phyloP scores from a whole-genome alignment of 108 stramenopile species.

The Thalassiosira profunda region DNA sequence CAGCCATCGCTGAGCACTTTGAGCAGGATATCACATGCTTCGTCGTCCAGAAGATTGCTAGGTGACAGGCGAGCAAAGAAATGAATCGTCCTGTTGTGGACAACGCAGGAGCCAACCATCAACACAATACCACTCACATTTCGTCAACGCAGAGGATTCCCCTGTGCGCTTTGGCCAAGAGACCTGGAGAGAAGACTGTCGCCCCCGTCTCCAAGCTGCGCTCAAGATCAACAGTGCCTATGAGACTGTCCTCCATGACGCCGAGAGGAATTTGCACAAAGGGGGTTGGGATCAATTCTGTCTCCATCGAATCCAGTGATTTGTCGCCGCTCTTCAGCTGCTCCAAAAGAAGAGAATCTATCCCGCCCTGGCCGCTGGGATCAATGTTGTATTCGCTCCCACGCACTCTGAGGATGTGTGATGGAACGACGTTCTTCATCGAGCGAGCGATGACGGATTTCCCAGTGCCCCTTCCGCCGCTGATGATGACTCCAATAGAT shows the following conservation, averaged over 20 bases:
- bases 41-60: constrained; percentile 73
- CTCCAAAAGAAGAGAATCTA: constrained; percentile 57
- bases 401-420: constrained; percentile 46
- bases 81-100: no score
- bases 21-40: constrained; percentile 63
- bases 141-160: constrained; percentile 77
- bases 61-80: no score
- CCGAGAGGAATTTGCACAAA: constrained; percentile 77
- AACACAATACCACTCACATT: no score
- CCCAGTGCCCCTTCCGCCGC: constrained; percentile 72
- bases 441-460: constrained; percentile 73
- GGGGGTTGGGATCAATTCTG: constrained; percentile 62
- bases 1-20: constrained; percentile 62
- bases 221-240: constrained; percentile 75
- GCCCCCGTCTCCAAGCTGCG: constrained; percentile 56
- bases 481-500: constrained; percentile 71
- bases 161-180: constrained; percentile 72
- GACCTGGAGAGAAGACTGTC: constrained; percentile 67
- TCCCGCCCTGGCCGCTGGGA: constrained; percentile 39
- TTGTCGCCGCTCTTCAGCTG: constrained; percentile 37
- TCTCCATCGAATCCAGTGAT: constrained; percentile 47
- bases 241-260: constrained; percentile 73
- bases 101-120: no score
- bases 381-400: constrained; percentile 66
- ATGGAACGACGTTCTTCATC: constrained; percentile 59